These are phyloP conservation scores for Microglena sp. DNA, from an alignment of 139 green algal species.

Conservation along the genomic window DNA sequence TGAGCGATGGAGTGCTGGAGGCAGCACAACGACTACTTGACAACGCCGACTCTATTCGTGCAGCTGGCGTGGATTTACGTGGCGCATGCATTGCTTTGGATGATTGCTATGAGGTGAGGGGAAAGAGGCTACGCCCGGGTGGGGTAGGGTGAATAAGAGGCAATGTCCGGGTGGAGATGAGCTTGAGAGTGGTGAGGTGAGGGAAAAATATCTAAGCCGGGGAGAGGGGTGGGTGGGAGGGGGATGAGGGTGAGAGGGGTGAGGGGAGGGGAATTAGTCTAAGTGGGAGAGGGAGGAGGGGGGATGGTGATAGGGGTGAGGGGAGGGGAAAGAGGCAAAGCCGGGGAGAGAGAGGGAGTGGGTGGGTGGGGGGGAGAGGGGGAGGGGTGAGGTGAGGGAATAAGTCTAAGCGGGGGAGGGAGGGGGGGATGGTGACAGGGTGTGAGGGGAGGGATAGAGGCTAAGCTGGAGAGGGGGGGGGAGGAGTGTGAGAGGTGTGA, in stretches of 20 bases:
- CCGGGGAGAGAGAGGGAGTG: neutral
- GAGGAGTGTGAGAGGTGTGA: too few relatives aligned
- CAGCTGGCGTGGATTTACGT: slow-evolving; percentile 60
- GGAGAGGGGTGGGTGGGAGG: neutral
- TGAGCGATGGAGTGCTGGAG: slow-evolving; percentile 42
- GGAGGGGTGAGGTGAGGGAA: too few relatives aligned
- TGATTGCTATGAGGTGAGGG: slow-evolving; percentile 79
- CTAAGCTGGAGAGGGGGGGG: too few relatives aligned
- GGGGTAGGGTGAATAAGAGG: neutral
- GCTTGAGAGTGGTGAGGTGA: neutral
- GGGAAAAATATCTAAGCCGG: neutral
- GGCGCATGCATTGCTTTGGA: slow-evolving; percentile 75
- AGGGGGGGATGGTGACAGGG: neutral
- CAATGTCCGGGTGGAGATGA: neutral
- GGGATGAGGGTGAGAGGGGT: neutral
- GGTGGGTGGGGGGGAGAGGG: too few relatives aligned
- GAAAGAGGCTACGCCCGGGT: neutral
- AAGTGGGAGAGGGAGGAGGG: neutral
- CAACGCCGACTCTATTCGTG: slow-evolving; percentile 53
- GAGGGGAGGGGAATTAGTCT: neutral
- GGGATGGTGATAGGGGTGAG: neutral
- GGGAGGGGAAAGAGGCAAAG: neutral
- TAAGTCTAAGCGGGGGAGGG: neutral
- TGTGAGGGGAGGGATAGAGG: too few relatives aligned
- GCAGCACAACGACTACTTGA: slow-evolving; percentile 64